Conservation (phyloP, 139 green algal genomes). For the Picochlorum costavermella region DNA sequence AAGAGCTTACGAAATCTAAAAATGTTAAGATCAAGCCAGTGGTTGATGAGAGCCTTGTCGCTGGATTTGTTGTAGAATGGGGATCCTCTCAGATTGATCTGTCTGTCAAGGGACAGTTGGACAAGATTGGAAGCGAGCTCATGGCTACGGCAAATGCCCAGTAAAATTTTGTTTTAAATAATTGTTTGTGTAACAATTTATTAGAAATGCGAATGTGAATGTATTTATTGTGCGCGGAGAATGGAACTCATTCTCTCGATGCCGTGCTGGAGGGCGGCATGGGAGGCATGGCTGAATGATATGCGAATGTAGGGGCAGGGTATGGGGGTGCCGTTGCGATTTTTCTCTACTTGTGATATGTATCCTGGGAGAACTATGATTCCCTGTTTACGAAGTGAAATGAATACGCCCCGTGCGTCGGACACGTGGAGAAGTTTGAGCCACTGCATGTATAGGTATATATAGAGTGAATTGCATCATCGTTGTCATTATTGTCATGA, state of each 20-base stretch:
- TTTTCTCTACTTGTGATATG: neutral
- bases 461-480: too few relatives aligned
- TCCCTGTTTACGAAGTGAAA: neutral
- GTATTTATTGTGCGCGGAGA: neutral
- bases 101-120: slow-evolving; percentile 86
- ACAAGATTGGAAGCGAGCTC: slow-evolving; percentile 52
- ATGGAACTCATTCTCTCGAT: neutral
- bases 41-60: slow-evolving; percentile 88
- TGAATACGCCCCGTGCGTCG: neutral
- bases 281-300: neutral
- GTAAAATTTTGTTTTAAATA: slow-evolving; percentile 1
- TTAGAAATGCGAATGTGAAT: neutral
- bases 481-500: too few relatives aligned
- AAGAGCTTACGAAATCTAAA: slow-evolving; percentile 93
- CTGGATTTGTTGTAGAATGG: slow-evolving; percentile 93
- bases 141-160: slow-evolving; percentile 14
- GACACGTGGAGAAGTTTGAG: neutral
- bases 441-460: neutral
- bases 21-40: slow-evolving; percentile 99
- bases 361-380: slow-evolving; percentile 1
- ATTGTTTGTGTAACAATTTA: neutral
- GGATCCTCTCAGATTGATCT: slow-evolving; percentile 92
- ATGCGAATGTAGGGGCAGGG: neutral
- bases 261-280: neutral
- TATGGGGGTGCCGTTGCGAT: neutral